Evolutionary conservation across 139 green algal genomes (phyloP).

Genomic region (Astrephomene gubernaculifera): DNA sequence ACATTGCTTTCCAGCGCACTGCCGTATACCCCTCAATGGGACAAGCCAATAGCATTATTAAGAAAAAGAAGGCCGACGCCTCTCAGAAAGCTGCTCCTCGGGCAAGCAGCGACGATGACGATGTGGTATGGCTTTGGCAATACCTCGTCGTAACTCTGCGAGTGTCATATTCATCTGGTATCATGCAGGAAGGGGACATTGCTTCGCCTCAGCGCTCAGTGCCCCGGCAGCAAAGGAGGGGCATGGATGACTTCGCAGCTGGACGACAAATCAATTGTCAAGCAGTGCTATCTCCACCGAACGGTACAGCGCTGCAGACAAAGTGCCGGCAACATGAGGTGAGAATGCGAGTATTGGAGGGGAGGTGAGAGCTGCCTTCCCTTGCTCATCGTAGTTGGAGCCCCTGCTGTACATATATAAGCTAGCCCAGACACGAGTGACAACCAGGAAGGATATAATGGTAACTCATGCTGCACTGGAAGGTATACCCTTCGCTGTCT

Average conservation of each 20-base stretch:
- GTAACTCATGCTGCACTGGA: too few relatives aligned
- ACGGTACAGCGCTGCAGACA: not conserved
- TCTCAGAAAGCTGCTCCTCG: not conserved
- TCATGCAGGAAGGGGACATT: not conserved
- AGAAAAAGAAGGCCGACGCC: not conserved
- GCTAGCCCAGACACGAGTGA: not conserved
- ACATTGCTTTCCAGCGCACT: not conserved
- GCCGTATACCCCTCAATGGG: not conserved
- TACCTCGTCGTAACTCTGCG: not conserved
- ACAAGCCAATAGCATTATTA: constrained; percentile 7
- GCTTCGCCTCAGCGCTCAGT: not conserved
- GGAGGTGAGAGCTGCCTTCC: too few relatives aligned
- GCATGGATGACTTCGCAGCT: not conserved
- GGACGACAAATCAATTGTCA: not conserved
- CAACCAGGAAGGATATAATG: too few relatives aligned
- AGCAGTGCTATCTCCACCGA: not conserved
- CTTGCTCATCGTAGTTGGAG: not conserved
- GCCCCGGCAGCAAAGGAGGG: not conserved
- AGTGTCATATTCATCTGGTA: not conserved
- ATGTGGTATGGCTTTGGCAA: not conserved
- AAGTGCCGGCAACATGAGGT: not conserved
- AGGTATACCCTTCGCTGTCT: too few relatives aligned
- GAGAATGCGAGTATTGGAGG: too few relatives aligned
- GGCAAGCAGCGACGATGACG: not conserved
- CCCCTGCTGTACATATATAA: not conserved